Conservation (phyloP, 108 stramenopile genomes). For the Schizochytrium sp. region DNA sequence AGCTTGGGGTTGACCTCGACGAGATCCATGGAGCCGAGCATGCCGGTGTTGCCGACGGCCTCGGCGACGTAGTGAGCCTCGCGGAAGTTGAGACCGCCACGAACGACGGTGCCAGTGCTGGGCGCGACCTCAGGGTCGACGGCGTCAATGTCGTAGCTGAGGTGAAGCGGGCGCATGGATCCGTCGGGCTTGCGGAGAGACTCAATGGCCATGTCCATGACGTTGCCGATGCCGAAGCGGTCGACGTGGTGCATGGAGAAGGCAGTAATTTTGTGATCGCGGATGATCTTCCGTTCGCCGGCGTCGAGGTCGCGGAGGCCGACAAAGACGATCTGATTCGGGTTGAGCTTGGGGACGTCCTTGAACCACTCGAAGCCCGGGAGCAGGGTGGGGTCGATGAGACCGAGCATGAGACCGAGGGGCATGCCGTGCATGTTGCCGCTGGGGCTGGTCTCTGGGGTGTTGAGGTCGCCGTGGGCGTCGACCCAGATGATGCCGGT, state of each 20-base stretch:
- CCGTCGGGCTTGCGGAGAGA: constrained; percentile 64
- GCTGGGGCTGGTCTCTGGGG: constrained; percentile 68
- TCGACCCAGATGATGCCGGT: constrained; percentile 97
- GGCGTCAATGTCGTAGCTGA: constrained; percentile 92
- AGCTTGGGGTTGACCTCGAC: constrained; percentile 92
- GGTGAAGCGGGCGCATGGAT: constrained; percentile 27
- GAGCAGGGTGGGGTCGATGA: constrained; percentile 59
- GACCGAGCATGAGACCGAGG: constrained; percentile 73
- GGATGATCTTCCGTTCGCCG: constrained; percentile 69
- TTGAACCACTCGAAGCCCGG: constrained; percentile 82
- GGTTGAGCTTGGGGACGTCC: constrained; percentile 26
- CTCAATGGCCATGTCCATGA: constrained; percentile 84
- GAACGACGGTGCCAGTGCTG: constrained; percentile 89
- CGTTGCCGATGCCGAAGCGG: constrained; percentile 75
- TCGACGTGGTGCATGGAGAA: constrained; percentile 95
- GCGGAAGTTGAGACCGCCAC: constrained; percentile 92
- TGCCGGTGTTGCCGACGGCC: constrained; percentile 66
- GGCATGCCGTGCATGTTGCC: constrained; percentile 99
- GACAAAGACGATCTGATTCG: constrained; percentile 77
- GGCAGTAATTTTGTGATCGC: constrained; percentile 64
- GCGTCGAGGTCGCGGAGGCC: constrained; percentile 90
- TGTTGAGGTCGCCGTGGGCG: constrained; percentile 98
- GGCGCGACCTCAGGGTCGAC: constrained; percentile 92
- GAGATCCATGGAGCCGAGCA: constrained; percentile 86
- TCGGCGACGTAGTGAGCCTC: constrained; percentile 96